phyloP scores from a whole-genome alignment of 1,284 basidiomycete species.

The Ceraceosorus bombacis region DNA sequence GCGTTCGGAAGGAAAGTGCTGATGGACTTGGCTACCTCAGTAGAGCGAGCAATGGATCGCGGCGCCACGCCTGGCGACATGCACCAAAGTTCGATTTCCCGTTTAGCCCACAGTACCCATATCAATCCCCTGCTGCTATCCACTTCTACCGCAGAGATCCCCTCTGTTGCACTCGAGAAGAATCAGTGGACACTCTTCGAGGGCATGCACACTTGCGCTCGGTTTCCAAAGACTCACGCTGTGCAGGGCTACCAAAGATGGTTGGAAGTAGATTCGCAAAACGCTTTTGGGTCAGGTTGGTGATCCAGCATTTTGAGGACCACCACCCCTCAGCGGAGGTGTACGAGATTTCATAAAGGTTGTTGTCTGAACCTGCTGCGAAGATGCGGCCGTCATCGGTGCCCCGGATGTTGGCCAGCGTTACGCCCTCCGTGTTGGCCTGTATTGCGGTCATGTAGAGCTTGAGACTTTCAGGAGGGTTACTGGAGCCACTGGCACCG shows the following conservation, averaged over 20 bases:
- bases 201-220: slow-evolving; percentile 57
- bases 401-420: slow-evolving; percentile 72
- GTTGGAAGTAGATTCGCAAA: slow-evolving; percentile 45
- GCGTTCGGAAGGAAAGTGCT: no score
- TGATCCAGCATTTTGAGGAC: slow-evolving; percentile 64
- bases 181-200: slow-evolving; percentile 23
- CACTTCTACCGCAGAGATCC: no score
- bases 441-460: slow-evolving; percentile 85
- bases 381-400: slow-evolving; percentile 80
- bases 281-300: slow-evolving; percentile 59
- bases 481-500: slow-evolving; percentile 44
- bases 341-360: slow-evolving; percentile 87
- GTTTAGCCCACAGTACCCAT: no score
- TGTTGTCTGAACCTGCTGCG: slow-evolving; percentile 76
- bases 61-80: no score
- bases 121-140: no score
- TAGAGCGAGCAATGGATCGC: no score
- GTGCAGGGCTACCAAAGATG: slow-evolving; percentile 14
- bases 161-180: no score
- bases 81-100: no score
- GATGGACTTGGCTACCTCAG: no score
- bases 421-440: slow-evolving; percentile 62
- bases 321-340: slow-evolving; percentile 89
- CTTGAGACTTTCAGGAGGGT: slow-evolving; percentile 61
- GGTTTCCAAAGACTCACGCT: slow-evolving; percentile 47